Percentiles rank a stretch among this genome's conserved stretches.
Evolutionary conservation across 129 eudicot genomes (phyloP).

Genomic region (Glebionis coronaria): DNA sequence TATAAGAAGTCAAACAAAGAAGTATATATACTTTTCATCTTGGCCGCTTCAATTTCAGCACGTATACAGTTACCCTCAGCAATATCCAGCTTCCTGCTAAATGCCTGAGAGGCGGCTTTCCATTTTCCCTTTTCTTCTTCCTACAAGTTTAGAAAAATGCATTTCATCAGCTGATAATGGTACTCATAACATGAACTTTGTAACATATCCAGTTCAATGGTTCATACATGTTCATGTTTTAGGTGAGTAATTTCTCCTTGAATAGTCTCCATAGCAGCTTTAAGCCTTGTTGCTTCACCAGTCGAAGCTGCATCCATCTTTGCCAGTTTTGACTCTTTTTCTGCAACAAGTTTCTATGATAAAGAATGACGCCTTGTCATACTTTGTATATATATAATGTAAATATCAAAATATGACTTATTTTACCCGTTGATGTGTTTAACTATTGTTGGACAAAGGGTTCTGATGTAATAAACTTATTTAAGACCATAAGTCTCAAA

Average conservation of each 20-base stretch:
- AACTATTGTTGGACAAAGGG: no score
- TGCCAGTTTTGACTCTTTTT: conserved; percentile 83
- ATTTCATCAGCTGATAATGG: conserved; percentile 11
- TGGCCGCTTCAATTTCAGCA: conserved; percentile 89
- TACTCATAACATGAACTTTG: conserved; percentile 7
- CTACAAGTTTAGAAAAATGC: conserved; percentile 31
- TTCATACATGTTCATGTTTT: conserved; percentile 74
- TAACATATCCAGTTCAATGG: background rate
- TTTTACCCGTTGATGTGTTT: no score
- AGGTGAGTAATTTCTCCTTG: conserved; percentile 83
- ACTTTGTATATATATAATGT: background rate
- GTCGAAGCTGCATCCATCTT: conserved; percentile 98
- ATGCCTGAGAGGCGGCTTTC: conserved; percentile 57
- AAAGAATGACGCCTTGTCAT: conserved; percentile 15
- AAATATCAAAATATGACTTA: conserved; percentile 1
- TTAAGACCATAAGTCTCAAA: no score
- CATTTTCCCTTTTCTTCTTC: conserved; percentile 78
- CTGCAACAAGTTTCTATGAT: conserved; percentile 72
- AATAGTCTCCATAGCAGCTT: conserved; percentile 81
- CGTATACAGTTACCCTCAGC: conserved; percentile 80
- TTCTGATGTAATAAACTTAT: no score
- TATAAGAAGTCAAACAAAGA: conserved; percentile 4
- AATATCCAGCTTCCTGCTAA: conserved; percentile 66
- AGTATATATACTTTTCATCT: conserved; percentile 59
- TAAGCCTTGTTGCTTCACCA: conserved; percentile 95